These are phyloP conservation scores for Microdochium bolleyi DNA, from an alignment of 2,329 filamentous ascomycete genomes.

Conservation along the genomic window DNA sequence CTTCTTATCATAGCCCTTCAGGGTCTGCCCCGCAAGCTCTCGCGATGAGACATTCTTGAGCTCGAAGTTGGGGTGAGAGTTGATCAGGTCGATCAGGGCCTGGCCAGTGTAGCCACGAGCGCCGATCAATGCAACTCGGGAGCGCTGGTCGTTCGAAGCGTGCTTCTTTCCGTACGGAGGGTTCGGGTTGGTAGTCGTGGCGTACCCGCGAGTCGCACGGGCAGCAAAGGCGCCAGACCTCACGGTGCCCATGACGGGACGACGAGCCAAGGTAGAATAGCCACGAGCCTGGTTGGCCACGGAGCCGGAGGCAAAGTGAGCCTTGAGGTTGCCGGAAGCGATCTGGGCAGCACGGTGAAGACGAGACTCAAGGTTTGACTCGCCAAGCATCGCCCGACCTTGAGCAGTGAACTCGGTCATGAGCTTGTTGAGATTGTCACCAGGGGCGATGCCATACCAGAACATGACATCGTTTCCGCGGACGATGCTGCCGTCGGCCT, in stretches of 20 bases:
- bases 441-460: conserved; percentile 85
- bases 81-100: conserved; percentile 79
- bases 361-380: conserved; percentile 81
- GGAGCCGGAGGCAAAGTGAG: conserved; percentile 30
- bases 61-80: conserved; percentile 41
- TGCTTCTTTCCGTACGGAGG: conserved; percentile 85
- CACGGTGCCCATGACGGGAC: conserved; percentile 19
- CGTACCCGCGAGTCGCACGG: conserved; percentile 38
- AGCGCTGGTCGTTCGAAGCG: conserved; percentile 69
- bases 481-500: conserved; percentile 86
- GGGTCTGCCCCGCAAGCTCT: conserved; percentile 59
- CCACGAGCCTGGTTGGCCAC: conserved; percentile 49
- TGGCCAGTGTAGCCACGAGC: conserved; percentile 93
- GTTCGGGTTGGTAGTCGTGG: conserved; percentile 74
- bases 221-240: conserved; percentile 14
- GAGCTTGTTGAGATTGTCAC: conserved; percentile 72
- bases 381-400: conserved; percentile 79
- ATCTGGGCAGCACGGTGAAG: conserved; percentile 70
- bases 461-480: conserved; percentile 85
- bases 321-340: conserved; percentile 45
- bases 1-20: conserved; percentile 85
- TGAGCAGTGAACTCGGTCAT: conserved; percentile 80
- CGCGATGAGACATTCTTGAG: conserved; percentile 7
- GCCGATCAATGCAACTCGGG: conserved; percentile 80
- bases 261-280: conserved; percentile 54